A percentile compares a stretch with the other conserved stretches of the same genome.
phyloP scores from a whole-genome alignment of 1,284 basidiomycete genomes.

The Chondrostereum purpureum region DNA sequence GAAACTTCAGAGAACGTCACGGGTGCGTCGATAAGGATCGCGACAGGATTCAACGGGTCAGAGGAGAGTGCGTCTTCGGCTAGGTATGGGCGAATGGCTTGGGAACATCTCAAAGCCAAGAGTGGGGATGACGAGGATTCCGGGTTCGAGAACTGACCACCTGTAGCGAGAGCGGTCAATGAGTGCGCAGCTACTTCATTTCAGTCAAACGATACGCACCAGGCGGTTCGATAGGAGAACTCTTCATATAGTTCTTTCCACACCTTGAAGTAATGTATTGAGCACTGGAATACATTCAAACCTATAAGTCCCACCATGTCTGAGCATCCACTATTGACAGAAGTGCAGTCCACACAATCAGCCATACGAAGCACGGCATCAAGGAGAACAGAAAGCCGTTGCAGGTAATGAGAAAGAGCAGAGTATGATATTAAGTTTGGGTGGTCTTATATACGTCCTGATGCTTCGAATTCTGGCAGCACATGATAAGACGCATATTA shows the following conservation, averaged over 20 bases:
- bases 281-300: background rate
- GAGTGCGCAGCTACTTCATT: background rate
- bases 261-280: constrained; percentile 38
- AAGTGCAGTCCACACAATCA: background rate
- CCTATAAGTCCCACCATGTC: constrained; percentile 24
- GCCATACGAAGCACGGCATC: background rate
- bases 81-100: constrained; percentile 63
- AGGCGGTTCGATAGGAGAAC: constrained; percentile 44
- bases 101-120: constrained; percentile 61
- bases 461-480: too few relatives aligned
- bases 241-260: constrained; percentile 57
- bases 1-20: constrained; percentile 43
- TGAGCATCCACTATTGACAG: constrained; percentile 18
- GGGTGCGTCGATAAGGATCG: constrained; percentile 53
- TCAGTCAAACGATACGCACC: constrained; percentile 19
- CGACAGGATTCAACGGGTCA: constrained; percentile 25
- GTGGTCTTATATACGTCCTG: too few relatives aligned
- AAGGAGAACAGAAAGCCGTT: too few relatives aligned
- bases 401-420: too few relatives aligned
- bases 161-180: constrained; percentile 3
- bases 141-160: constrained; percentile 53
- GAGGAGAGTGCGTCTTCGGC: constrained; percentile 36
- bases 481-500: too few relatives aligned
- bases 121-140: constrained; percentile 41
- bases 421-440: too few relatives aligned